Percentiles rank a stretch among this genome's conserved stretches.
These are phyloP conservation scores for Pascua guehoae DNA, from an alignment of 1,284 basidiomycete genomes.

Conservation along the genomic window DNA sequence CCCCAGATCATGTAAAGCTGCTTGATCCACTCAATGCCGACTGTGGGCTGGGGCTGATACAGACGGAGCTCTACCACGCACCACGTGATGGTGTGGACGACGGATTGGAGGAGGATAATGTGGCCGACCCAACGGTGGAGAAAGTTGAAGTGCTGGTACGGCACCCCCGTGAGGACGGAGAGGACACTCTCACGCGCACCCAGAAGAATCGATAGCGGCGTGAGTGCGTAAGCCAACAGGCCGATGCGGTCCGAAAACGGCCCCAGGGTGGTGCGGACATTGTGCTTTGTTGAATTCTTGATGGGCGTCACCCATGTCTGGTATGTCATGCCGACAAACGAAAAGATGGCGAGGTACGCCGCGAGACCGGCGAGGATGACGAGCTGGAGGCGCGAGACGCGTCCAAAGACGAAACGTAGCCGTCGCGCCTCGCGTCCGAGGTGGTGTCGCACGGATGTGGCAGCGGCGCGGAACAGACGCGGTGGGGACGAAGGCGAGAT, in stretches of 20 bases:
- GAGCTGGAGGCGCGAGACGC: constrained; percentile 30
- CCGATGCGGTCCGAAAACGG: constrained; percentile 30
- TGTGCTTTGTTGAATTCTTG: constrained; percentile 25
- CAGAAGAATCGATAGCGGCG: constrained; percentile 34
- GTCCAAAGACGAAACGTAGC: constrained; percentile 26
- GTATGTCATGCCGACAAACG: constrained; percentile 32
- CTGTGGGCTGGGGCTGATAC: constrained; percentile 35
- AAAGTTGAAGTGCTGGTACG: constrained; percentile 50
- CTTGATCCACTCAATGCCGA: constrained; percentile 24
- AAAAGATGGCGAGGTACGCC: constrained; percentile 30
- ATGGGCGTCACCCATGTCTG: constrained; percentile 32
- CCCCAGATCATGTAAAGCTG: constrained; percentile 38
- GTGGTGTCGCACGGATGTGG: constrained; percentile 7
- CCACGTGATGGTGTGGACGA: constrained; percentile 35
- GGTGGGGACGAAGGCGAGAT: neutral
- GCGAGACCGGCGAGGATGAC: constrained; percentile 17
- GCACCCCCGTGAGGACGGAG: constrained; percentile 29
- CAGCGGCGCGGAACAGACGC: constrained; percentile 6
- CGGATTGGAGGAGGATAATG: constrained; percentile 31
- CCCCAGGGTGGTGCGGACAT: constrained; percentile 29
- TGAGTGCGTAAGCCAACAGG: constrained; percentile 33
- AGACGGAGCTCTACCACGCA: constrained; percentile 28
- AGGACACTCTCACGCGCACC: constrained; percentile 28
- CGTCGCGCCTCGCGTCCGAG: constrained; percentile 17
- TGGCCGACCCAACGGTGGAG: constrained; percentile 38